Conservation (phyloP, 257 asterid species). For the Fraxinus cuspidata region DNA sequence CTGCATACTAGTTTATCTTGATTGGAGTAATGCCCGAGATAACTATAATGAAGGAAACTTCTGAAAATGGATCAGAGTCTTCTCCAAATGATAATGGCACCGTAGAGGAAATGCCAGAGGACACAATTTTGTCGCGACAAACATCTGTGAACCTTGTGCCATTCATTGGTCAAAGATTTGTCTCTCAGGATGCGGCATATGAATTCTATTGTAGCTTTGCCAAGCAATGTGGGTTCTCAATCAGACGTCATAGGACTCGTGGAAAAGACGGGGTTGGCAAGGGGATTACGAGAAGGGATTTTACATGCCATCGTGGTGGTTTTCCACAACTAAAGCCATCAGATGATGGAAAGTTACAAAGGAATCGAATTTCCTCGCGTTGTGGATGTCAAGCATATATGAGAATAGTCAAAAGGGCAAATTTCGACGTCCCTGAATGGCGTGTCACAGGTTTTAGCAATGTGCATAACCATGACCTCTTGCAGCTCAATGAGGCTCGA, state of each 20-base stretch:
- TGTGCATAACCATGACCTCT: constrained; percentile 57
- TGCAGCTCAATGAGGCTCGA: constrained; percentile 44
- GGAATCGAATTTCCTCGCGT: constrained; percentile 57
- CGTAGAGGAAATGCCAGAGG: constrained; percentile 62
- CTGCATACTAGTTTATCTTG: constrained; percentile 22
- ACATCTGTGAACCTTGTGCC: constrained; percentile 57
- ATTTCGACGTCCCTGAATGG: constrained; percentile 61
- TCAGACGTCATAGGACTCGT: constrained; percentile 60
- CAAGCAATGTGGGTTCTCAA: constrained; percentile 62
- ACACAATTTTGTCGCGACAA: constrained; percentile 50
- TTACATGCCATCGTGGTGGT: constrained; percentile 68
- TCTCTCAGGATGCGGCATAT: constrained; percentile 62
- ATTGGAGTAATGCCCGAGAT: constrained; percentile 39
- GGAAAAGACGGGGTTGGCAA: constrained; percentile 65
- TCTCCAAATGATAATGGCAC: constrained; percentile 61
- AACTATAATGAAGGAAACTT: constrained; percentile 31
- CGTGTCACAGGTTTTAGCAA: constrained; percentile 56
- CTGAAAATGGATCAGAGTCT: constrained; percentile 56
- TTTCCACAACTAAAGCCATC: constrained; percentile 54
- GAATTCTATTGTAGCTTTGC: constrained; percentile 62
- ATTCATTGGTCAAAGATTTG: constrained; percentile 57
- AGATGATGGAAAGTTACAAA: constrained; percentile 43
- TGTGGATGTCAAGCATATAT: constrained; percentile 67
- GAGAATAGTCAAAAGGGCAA: constrained; percentile 57
- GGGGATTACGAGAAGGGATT: constrained; percentile 64